Conservation (phyloP, 1,284 basidiomycete genomes). For the Veloboletus limbatus region DNA sequence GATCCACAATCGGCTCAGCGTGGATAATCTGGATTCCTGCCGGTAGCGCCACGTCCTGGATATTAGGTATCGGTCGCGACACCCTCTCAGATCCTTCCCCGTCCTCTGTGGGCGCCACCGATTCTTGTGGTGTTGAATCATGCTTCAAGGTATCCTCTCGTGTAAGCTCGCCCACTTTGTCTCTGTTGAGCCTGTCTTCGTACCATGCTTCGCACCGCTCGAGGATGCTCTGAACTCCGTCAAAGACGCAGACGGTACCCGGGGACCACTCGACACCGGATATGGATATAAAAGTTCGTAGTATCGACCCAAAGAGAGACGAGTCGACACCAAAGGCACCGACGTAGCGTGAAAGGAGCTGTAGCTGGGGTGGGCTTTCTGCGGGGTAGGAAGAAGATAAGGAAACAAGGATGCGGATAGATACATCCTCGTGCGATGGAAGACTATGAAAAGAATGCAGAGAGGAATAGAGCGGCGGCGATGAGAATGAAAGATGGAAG, state of each 20-base stretch:
- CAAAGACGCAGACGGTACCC: constrained; percentile 82
- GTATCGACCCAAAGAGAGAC: constrained; percentile 69
- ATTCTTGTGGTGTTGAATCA: constrained; percentile 16
- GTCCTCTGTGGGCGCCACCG: neutral
- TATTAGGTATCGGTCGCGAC: neutral
- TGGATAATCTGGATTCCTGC: constrained; percentile 61
- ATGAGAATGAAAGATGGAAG: neutral
- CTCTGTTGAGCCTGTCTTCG: constrained; percentile 54
- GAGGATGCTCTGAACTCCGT: constrained; percentile 79
- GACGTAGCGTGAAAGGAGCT: constrained; percentile 83
- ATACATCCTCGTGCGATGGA: constrained; percentile 54
- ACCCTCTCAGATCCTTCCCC: neutral
- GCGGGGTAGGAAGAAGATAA: constrained; percentile 72
- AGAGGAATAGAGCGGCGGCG: constrained; percentile 6
- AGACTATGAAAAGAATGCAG: constrained; percentile 38
- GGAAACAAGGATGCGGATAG: constrained; percentile 69
- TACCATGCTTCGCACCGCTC: constrained; percentile 73
- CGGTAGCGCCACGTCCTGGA: constrained; percentile 42
- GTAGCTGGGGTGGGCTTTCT: constrained; percentile 73
- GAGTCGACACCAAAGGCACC: constrained; percentile 76
- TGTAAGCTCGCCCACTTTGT: constrained; percentile 53
- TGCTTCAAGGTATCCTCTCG: constrained; percentile 52
- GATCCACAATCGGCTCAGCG: constrained; percentile 76
- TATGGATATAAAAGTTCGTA: constrained; percentile 79
- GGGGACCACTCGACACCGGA: constrained; percentile 72